Conservation (phyloP, 2,329 filamentous ascomycete species). For the Talaromyces sp. region DNA sequence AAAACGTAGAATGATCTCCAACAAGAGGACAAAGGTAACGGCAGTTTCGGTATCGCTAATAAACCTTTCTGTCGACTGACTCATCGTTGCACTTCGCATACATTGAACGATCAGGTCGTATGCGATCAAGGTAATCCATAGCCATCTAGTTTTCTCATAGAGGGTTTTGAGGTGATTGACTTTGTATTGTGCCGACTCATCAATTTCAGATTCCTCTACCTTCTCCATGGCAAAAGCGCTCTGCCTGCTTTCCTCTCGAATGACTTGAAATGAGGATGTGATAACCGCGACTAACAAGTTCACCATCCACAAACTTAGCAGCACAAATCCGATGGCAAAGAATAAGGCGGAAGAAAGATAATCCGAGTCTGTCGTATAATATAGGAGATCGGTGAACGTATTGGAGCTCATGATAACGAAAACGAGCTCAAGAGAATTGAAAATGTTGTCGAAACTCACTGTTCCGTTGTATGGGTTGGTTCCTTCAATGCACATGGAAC, state of each 20-base stretch:
- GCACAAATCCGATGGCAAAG: slow-evolving; percentile 70
- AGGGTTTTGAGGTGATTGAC: slow-evolving; percentile 60
- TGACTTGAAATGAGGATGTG: slow-evolving; percentile 96
- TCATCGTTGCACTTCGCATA: slow-evolving; percentile 74
- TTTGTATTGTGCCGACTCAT: slow-evolving; percentile 32
- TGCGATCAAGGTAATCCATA: slow-evolving; percentile 80
- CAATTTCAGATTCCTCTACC: slow-evolving; percentile 48
- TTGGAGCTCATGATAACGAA: slow-evolving; percentile 99
- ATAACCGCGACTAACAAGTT: slow-evolving; percentile 95
- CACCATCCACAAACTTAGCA: slow-evolving; percentile 93
- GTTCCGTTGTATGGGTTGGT: slow-evolving; percentile 78
- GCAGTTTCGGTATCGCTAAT: slow-evolving; percentile 70
- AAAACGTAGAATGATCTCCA: slow-evolving; percentile 81
- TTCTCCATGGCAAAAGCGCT: slow-evolving; percentile 86
- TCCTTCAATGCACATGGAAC: slow-evolving; percentile 78
- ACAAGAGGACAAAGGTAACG: slow-evolving; percentile 72
- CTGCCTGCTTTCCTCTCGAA: slow-evolving; percentile 89
- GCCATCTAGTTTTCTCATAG: slow-evolving; percentile 68
- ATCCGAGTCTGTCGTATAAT: slow-evolving; percentile 87
- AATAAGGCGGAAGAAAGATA: slow-evolving; percentile 82
- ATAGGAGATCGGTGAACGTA: slow-evolving; percentile 92
- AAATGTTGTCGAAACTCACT: slow-evolving; percentile 91
- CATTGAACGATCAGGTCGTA: slow-evolving; percentile 78
- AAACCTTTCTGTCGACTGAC: slow-evolving; percentile 55
- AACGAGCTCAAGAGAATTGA: slow-evolving; percentile 86